Conservation (phyloP, 176 grass and related monocot species). For the Aegilops tauschii region DNA sequence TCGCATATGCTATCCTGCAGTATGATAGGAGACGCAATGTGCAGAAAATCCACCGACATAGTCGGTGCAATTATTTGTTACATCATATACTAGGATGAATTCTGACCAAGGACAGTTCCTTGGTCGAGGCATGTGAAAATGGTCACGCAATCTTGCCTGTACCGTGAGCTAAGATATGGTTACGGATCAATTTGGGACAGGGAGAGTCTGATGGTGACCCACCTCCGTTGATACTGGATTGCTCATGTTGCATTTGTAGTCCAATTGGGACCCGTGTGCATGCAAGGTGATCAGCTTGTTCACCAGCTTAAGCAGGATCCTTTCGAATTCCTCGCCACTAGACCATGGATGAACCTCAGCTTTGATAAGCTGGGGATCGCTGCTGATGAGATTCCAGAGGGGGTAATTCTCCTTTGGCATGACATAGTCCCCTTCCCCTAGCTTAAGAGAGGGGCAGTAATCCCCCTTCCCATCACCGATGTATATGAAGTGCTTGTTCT, state of each 20-base stretch:
- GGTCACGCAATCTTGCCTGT: conserved; percentile 7
- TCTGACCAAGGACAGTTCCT: conserved; percentile 15
- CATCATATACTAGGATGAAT: conserved; percentile 19
- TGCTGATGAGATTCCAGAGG: conserved; percentile 62
- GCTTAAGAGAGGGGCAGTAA: conserved; percentile 73
- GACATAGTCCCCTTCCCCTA: conserved; percentile 63
- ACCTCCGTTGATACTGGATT: conserved; percentile 46
- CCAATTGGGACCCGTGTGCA: conserved; percentile 26
- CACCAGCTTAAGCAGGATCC: conserved; percentile 46
- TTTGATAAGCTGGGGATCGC: conserved; percentile 52
- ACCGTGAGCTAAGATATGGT: conserved; percentile 17
- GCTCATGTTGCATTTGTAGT: conserved; percentile 55
- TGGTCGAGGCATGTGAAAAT: background rate
- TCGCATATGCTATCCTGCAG: background rate
- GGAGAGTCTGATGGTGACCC: conserved; percentile 37
- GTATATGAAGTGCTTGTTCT: conserved; percentile 60
- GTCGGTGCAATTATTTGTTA: background rate
- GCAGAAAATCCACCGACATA: background rate
- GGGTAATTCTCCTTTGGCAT: conserved; percentile 81
- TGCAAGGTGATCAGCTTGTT: conserved; percentile 35
- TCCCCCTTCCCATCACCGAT: conserved; percentile 75
- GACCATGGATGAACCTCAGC: conserved; percentile 68
- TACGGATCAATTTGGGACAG: conserved; percentile 47
- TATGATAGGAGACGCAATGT: background rate
- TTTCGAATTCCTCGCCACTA: conserved; percentile 45